A percentile compares a stretch with the other conserved stretches of the same genome.
Evolutionary conservation across 805 yeast species (phyloP).

Genomic region (Peterozyma toletana): DNA sequence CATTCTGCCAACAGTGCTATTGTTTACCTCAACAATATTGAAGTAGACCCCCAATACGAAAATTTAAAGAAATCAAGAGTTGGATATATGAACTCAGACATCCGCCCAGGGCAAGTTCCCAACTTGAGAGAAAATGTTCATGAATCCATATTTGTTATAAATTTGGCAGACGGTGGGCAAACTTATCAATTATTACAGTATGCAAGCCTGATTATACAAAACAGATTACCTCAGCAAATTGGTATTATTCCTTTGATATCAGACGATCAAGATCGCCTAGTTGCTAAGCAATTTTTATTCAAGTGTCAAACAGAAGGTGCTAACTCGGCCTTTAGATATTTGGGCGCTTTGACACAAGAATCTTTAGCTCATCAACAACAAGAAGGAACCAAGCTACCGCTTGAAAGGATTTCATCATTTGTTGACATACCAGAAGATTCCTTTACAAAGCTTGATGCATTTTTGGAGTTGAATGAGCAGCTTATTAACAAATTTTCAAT

Average conservation of each 20-base stretch:
- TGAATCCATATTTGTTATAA: constrained; percentile 62
- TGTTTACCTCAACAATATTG: constrained; percentile 74
- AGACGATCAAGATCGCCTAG: constrained; percentile 13
- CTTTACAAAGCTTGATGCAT: constrained; percentile 11
- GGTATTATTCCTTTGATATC: constrained; percentile 68
- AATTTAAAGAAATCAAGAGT: constrained; percentile 35
- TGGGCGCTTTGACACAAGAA: constrained; percentile 13
- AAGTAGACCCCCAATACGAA: constrained; percentile 47
- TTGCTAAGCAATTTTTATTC: constrained; percentile 18
- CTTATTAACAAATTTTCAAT: constrained; percentile 32
- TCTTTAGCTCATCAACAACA: not conserved
- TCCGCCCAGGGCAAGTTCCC: constrained; percentile 57
- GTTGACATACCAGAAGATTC: constrained; percentile 3
- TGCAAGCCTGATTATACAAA: constrained; percentile 39
- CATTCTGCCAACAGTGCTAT: constrained; percentile 26
- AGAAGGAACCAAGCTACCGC: not conserved
- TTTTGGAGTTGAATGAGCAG: constrained; percentile 14
- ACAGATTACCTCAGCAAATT: constrained; percentile 67
- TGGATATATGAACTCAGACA: constrained; percentile 36
- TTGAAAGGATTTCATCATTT: not conserved
- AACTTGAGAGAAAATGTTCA: constrained; percentile 67
- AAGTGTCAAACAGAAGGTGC: constrained; percentile 13
- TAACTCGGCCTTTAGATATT: constrained; percentile 15
- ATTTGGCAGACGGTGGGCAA: constrained; percentile 47
- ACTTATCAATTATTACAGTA: constrained; percentile 42